These are phyloP conservation scores for Vitis rotundifolia DNA, from an alignment of 164 flowering plant species.

Conservation along the genomic window DNA sequence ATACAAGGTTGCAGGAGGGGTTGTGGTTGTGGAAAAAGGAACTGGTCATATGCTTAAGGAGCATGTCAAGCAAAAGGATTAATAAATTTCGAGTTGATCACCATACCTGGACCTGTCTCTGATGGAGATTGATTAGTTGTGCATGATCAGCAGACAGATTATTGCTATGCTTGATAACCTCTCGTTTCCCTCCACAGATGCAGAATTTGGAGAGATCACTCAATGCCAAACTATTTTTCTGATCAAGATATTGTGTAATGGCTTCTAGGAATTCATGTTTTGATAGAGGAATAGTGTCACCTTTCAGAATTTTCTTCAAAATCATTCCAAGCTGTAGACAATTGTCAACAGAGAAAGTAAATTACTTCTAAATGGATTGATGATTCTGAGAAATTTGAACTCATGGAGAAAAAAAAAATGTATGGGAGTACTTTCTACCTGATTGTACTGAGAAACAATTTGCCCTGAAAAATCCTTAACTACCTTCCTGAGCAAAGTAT, in stretches of 20 bases:
- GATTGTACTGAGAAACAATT: slow-evolving; percentile 62
- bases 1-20: no score
- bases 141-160: slow-evolving; percentile 19
- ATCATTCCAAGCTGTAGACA: slow-evolving; percentile 58
- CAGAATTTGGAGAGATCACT: slow-evolving; percentile 54
- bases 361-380: background rate
- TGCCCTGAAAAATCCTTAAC: slow-evolving; percentile 61
- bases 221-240: slow-evolving; percentile 37
- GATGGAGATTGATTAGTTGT: slow-evolving; percentile 43
- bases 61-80: background rate
- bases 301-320: slow-evolving; percentile 55
- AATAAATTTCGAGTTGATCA: background rate
- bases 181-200: slow-evolving; percentile 52
- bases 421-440: slow-evolving; percentile 41
- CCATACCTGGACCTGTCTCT: slow-evolving; percentile 64
- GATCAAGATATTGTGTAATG: slow-evolving; percentile 51
- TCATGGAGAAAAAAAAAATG: background rate
- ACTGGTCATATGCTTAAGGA: background rate
- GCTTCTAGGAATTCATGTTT: slow-evolving; percentile 58
- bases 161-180: slow-evolving; percentile 11
- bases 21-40: background rate
- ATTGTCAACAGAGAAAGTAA: background rate
- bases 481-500: slow-evolving; percentile 58
- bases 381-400: background rate
- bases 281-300: slow-evolving; percentile 35